Evolutionary conservation across 805 yeast genomes (phyloP).

Genomic region (Suhomyces emberorum): DNA sequence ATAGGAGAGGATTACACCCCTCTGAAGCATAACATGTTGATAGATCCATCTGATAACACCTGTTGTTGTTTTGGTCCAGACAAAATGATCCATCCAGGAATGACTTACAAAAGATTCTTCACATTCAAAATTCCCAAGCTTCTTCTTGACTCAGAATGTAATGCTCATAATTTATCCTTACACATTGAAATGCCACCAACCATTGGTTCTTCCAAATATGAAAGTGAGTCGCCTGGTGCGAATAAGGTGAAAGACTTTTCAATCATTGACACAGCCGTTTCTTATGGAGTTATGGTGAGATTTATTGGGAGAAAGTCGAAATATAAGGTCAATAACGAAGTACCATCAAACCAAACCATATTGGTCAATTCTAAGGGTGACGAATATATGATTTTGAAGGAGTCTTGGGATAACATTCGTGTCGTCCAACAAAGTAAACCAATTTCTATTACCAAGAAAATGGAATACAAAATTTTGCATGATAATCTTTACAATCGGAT

Average conservation of each 20-base stretch:
- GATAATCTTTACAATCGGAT: constrained; percentile 23
- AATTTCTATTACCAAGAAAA: constrained; percentile 12
- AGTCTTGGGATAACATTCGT: constrained; percentile 22
- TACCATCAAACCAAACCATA: constrained; percentile 15
- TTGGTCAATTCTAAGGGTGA: constrained; percentile 35
- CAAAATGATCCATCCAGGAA: constrained; percentile 18
- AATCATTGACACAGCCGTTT: constrained; percentile 21
- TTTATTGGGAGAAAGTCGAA: constrained; percentile 38
- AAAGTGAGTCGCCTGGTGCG: neutral
- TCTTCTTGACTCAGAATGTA: constrained; percentile 37
- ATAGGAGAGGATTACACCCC: constrained; percentile 13
- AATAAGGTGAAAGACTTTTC: constrained; percentile 26
- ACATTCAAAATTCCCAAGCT: constrained; percentile 38
- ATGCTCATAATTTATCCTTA: constrained; percentile 24
- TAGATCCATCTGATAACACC: constrained; percentile 29
- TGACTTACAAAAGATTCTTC: constrained; percentile 35
- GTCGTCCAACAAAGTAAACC: constrained; percentile 21
- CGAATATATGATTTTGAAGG: constrained; percentile 39
- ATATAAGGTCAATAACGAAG: constrained; percentile 22
- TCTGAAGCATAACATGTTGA: constrained; percentile 11
- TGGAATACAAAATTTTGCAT: constrained; percentile 20
- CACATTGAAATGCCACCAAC: constrained; percentile 39
- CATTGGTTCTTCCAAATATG: constrained; percentile 19
- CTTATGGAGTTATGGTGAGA: constrained; percentile 34
- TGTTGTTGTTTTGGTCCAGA: constrained; percentile 14